Evolutionary conservation across 352 stramenopile genomes (phyloP), one percentile per base, ranked within the genome.

Genomic region (Phytophthora sp.): DNA sequence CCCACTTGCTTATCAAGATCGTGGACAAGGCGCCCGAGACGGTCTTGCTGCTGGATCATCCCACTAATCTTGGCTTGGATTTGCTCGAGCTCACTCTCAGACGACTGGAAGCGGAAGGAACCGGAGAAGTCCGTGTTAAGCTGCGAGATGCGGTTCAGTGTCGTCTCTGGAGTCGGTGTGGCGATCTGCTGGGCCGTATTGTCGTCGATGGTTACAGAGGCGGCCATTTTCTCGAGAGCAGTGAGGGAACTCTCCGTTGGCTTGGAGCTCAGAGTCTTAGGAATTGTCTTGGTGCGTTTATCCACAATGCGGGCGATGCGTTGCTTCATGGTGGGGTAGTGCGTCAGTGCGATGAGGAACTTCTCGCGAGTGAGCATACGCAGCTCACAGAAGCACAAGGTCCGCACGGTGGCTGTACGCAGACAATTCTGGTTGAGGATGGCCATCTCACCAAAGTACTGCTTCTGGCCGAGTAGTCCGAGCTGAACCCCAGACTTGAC

Each of bases 91-190:
- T 93, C 86, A 2, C 76, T 81, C 71, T 92, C 84, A n/a, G 71
- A 80, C 1, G 76, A 66, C 21, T 85, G 69, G 54, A 76, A 86
- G 31, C 86, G 90, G 58, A 92, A 94, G 58, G 80, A 92, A 7
- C 70, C 72, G 2, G 83, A 90, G 49, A 88, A 92, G 47, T 91
- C 79, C 1, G 89, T 92, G 56, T 99, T 89, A 38, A 99, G 84
- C 63, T 94, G 89, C 18, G 76, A 88, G 61, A 92, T 90, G 38
- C 81, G 84, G 38, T 72, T 87, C 21, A 92, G 72, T 23, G 78
- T 90, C 35, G 81, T 89, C 60, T 84, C 78, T 0, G 75, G 36
- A 2, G 67, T 76, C 2, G 74, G 71, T 0, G 70, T 80, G 4
- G 66, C 55, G 29, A 89, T 69, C 49, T 88, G 79, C 50, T 84